Percentiles rank a stretch among this genome's conserved stretches.
These are phyloP conservation scores for Diaporthe sp. DNA, from an alignment of 2,329 filamentous ascomycete species.

Conservation along the genomic window DNA sequence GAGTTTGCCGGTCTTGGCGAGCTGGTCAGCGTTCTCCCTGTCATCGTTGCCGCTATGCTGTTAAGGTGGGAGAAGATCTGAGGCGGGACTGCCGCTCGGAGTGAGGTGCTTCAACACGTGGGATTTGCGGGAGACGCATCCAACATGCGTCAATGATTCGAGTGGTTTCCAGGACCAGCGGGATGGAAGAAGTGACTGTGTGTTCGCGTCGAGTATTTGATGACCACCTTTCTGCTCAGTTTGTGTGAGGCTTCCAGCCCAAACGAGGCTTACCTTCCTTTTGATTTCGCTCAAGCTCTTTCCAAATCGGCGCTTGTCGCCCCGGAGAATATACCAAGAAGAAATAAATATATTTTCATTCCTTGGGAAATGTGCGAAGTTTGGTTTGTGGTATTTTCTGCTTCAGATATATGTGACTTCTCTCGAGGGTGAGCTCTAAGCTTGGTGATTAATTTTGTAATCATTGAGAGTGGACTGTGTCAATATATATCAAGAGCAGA, in stretches of 20 bases:
- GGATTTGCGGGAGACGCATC: background rate
- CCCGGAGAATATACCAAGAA: slow-evolving; percentile 9
- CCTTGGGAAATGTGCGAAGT: background rate
- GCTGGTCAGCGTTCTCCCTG: slow-evolving; percentile 79
- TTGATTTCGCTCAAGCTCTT: background rate
- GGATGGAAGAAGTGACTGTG: background rate
- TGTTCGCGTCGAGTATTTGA: background rate
- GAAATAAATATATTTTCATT: background rate
- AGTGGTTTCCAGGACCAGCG: background rate
- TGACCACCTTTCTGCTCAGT: background rate
- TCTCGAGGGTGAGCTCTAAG: background rate
- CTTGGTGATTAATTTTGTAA: too few species aligned
- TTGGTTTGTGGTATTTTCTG: background rate
- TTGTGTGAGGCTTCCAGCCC: background rate
- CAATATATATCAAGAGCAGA: background rate
- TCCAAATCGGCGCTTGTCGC: background rate
- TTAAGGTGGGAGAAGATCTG: slow-evolving; percentile 56
- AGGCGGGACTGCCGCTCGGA: background rate
- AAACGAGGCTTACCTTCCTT: background rate
- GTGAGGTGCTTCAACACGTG: background rate
- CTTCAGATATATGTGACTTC: background rate
- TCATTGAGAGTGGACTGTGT: too few species aligned
- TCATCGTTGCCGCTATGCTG: slow-evolving; percentile 69
- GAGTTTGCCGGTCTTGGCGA: slow-evolving; percentile 78
- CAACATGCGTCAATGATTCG: slow-evolving; percentile 9